Conservation (phyloP, 2,329 filamentous ascomycete species). For the Aspergillus aculeatus region DNA sequence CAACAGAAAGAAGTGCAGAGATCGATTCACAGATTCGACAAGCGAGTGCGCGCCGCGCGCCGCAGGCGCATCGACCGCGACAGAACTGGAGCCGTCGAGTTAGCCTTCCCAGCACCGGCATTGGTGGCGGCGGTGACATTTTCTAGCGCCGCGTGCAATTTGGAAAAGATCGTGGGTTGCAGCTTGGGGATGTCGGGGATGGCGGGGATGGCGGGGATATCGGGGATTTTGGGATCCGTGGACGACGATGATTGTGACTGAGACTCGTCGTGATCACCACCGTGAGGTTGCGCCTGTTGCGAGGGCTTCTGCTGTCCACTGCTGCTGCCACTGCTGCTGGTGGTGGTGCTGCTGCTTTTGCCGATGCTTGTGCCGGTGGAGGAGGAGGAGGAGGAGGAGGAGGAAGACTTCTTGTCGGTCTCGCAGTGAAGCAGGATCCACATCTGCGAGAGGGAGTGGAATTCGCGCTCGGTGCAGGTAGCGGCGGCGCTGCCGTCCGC, state of each 20-base stretch:
- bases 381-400: too few species aligned
- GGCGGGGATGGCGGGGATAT: not conserved
- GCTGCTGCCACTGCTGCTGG: not conserved
- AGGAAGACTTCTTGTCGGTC: not conserved
- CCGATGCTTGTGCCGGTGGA: not conserved
- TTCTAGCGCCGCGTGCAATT: not conserved
- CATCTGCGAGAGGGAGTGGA: constrained; percentile 6
- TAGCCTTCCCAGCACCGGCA: not conserved
- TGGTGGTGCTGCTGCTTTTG: not conserved
- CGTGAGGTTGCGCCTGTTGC: not conserved
- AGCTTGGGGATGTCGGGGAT: not conserved
- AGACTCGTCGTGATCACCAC: too few species aligned
- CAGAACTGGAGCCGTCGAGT: not conserved
- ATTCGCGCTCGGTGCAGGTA: constrained; percentile 24
- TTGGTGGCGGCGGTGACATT: not conserved
- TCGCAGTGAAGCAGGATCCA: not conserved
- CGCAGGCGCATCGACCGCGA: not conserved
- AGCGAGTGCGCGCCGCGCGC: not conserved
- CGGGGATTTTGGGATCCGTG: not conserved
- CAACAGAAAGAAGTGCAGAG: not conserved
- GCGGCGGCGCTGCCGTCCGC: constrained; percentile 17
- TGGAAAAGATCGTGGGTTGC: not conserved
- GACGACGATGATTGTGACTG: not conserved
- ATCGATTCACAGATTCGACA: not conserved
- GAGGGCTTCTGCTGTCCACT: not conserved